These are phyloP conservation scores for Beta macrorhiza DNA, from an alignment of 179 eudicot genomes.

Conservation along the genomic window DNA sequence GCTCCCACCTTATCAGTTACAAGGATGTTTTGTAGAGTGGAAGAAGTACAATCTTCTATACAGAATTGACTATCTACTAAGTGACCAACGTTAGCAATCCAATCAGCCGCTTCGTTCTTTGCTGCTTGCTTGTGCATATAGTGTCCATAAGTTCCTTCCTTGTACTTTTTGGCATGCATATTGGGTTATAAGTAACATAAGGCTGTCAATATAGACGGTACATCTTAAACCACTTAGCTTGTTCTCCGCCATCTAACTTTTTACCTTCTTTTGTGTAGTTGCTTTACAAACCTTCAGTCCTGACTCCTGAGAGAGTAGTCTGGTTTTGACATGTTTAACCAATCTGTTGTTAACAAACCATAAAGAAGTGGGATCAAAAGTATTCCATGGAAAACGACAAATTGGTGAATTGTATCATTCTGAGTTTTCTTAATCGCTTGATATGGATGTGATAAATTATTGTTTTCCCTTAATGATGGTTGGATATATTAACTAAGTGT, in stretches of 20 bases:
- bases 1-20: no score
- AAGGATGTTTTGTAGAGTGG: no score
- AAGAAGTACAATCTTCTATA: no score
- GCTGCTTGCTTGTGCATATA: constrained; percentile 1
- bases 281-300: no score
- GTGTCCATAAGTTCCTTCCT: not conserved
- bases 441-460: constrained; percentile 2
- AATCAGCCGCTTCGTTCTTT: not conserved
- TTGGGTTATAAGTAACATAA: constrained; percentile 14
- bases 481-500: constrained; percentile 20
- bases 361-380: not conserved
- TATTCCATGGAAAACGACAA: constrained; percentile 8
- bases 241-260: constrained; percentile 3
- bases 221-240: not conserved
- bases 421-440: not conserved
- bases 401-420: constrained; percentile 11
- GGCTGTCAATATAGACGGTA: not conserved
- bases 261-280: not conserved
- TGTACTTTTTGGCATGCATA: constrained; percentile 1
- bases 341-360: not conserved
- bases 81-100: no score
- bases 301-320: not conserved
- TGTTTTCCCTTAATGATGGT: constrained; percentile 15
- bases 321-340: constrained; percentile 14
- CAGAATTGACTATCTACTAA: no score